Conservation (phyloP, 2,329 filamentous ascomycete species). For the Colletotrichum sp. region DNA sequence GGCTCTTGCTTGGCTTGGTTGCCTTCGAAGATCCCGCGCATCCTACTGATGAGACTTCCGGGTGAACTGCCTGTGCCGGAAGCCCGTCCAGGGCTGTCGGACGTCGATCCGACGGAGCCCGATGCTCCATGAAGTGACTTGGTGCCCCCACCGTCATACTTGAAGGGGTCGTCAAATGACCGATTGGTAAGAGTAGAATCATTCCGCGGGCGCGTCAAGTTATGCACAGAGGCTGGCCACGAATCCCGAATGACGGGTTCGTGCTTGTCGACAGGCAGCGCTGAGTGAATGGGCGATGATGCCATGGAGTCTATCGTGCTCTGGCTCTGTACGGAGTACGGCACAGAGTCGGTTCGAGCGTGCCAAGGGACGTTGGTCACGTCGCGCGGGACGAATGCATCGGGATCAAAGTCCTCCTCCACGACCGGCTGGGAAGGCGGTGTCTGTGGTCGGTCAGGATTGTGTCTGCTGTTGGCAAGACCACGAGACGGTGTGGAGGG, state of each 20-base stretch:
- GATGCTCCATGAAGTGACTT: slow-evolving; percentile 4
- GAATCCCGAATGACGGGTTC: slow-evolving; percentile 37
- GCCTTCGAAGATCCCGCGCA: slow-evolving; percentile 45
- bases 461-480: slow-evolving; percentile 31
- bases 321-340: slow-evolving; percentile 38
- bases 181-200: slow-evolving; percentile 27
- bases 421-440: not conserved
- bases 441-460: slow-evolving; percentile 25
- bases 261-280: slow-evolving; percentile 28
- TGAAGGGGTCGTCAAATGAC: slow-evolving; percentile 30
- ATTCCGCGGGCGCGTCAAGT: slow-evolving; percentile 22
- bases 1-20: slow-evolving; percentile 1
- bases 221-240: slow-evolving; percentile 27
- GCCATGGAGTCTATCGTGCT: slow-evolving; percentile 38
- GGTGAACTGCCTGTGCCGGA: slow-evolving; percentile 21
- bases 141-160: slow-evolving; percentile 16
- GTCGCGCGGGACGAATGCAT: slow-evolving; percentile 29
- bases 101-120: not conserved
- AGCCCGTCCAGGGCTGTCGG: not conserved
- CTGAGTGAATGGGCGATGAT: slow-evolving; percentile 32
- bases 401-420: slow-evolving; percentile 18
- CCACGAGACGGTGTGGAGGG: slow-evolving; percentile 21
- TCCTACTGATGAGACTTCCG: slow-evolving; percentile 40
- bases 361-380: slow-evolving; percentile 37
- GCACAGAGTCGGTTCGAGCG: slow-evolving; percentile 32